Base-by-base conservation (phyloP, 768 basidiomycete species). In the Phylloporus arenicola region DNA sequence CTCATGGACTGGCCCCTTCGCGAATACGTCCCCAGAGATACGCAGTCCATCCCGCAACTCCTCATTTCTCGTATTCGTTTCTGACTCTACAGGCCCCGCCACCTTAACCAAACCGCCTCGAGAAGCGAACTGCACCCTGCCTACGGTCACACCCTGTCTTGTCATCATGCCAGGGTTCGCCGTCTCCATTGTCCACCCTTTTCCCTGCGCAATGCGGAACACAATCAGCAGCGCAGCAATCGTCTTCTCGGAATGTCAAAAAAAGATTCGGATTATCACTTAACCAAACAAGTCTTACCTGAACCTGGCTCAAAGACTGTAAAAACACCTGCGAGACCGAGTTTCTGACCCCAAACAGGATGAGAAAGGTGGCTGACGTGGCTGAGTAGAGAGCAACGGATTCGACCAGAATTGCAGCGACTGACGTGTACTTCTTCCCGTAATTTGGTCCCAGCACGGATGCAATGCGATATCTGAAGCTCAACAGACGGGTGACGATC, bases 361-460 rank as follows among this genome's bases (percentile, higher is more conserved):
- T 48, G 19, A 74, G 41, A 47, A 73, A 69, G 0, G 68, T 25
- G 8, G 72, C 11, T 0, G 61, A 60, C 14, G 61, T 43, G 6
- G 54, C 14, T 5, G 66, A 58, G 41, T 70, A 71, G 3, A 68
- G 39, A 3, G 64, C 56, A 2, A 68, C 68, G 0, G 67, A 68
- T 54, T 73, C 72, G 42, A 74, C 43, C 27, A 70, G 34, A 57
- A 74, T 70, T 5, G 71, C 58, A 9, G 61, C 62, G 11, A 71
- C 47, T 3, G 61, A 65, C 4, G 66, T 61, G 45, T 73, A 73
- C 14, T 60, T 57, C 8, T 35, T 37, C 6, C 62, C 58, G 24
- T 63, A 48, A 29, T 43, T 48, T 13, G 44, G 22, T n/a, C 69
- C 68, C 1, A 74, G 42, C 1, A 47, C 47, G 1, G 30, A n/a